Evolutionary conservation across 306 rosid genomes (phyloP).

Genomic region (Malus sylvestris): DNA sequence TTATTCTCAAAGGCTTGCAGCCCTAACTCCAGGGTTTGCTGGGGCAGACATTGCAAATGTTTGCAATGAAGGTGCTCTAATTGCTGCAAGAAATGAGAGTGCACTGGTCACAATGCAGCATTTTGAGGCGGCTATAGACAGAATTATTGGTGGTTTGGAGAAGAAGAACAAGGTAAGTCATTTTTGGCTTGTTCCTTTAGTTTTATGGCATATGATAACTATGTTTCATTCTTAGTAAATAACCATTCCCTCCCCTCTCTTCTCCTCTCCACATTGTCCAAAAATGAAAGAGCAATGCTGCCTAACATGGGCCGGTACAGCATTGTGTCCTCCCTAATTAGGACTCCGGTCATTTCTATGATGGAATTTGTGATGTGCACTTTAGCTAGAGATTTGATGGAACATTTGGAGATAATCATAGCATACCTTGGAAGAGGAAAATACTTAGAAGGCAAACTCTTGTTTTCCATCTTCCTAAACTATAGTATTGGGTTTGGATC

Average conservation of each 20-base stretch:
- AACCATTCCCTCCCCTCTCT: neutral
- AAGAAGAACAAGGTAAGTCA: conserved; percentile 79
- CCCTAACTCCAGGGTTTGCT: conserved; percentile 97
- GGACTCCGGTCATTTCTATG: neutral
- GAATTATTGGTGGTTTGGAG: conserved; percentile 95
- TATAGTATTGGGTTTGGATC: neutral
- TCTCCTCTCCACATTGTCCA: neutral
- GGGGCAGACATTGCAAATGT: conserved; percentile 99
- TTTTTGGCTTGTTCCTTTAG: neutral
- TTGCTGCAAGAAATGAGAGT: conserved; percentile 80
- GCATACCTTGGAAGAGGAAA: neutral
- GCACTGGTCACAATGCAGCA: conserved; percentile 59
- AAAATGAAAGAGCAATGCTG: neutral
- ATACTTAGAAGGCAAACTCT: neutral
- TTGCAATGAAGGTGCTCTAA: conserved; percentile 91
- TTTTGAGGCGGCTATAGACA: conserved; percentile 88
- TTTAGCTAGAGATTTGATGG: neutral
- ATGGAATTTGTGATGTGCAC: neutral
- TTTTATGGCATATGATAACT: neutral
- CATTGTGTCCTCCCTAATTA: neutral
- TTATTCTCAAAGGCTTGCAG: conserved; percentile 90
- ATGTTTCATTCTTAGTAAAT: neutral
- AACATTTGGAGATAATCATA: neutral
- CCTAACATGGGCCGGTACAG: neutral
- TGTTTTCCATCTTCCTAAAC: neutral